Percentiles rank a stretch among this genome's conserved stretches.
These are phyloP conservation scores for Epichloe sibirici DNA, from an alignment of 2,329 filamentous ascomycete species.

Conservation along the genomic window DNA sequence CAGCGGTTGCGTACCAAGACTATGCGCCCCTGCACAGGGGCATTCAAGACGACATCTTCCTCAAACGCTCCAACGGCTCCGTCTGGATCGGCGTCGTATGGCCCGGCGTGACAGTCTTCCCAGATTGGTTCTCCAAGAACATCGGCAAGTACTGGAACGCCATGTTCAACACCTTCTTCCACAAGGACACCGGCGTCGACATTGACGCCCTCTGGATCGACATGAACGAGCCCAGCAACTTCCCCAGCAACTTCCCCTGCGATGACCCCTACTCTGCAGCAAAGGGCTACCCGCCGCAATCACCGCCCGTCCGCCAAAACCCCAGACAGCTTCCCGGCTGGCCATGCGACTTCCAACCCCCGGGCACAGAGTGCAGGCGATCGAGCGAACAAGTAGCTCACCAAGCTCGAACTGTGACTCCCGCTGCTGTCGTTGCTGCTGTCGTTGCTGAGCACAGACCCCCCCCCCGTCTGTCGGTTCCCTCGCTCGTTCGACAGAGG, in stretches of 20 bases:
- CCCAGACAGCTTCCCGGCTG: conserved; percentile 59
- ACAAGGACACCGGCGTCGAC: conserved; percentile 50
- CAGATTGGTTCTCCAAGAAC: conserved; percentile 63
- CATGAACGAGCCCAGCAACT: conserved; percentile 39
- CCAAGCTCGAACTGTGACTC: not conserved
- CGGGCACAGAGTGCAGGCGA: conserved; percentile 10
- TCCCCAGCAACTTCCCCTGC: conserved; percentile 18
- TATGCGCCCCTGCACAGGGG: conserved; percentile 30
- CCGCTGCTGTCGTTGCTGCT: too few species aligned
- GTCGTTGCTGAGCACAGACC: too few species aligned
- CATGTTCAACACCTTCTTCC: conserved; percentile 55
- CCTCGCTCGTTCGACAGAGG: conserved; percentile 2
- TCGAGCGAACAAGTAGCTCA: conserved; percentile 2
- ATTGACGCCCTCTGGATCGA: conserved; percentile 73
- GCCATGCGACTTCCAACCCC: conserved; percentile 28
- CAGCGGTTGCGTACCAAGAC: conserved; percentile 43
- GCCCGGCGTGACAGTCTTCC: conserved; percentile 61
- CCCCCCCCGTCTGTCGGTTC: not conserved
- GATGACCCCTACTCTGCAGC: conserved; percentile 15
- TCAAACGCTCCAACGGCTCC: conserved; percentile 41
- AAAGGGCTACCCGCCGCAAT: conserved; percentile 42
- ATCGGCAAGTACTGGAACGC: conserved; percentile 57
- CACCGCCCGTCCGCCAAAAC: conserved; percentile 49
- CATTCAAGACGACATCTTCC: conserved; percentile 33
- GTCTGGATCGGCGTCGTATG: conserved; percentile 57